Conservation (phyloP, 1,284 basidiomycete genomes). For the Malassezia cuniculi region DNA sequence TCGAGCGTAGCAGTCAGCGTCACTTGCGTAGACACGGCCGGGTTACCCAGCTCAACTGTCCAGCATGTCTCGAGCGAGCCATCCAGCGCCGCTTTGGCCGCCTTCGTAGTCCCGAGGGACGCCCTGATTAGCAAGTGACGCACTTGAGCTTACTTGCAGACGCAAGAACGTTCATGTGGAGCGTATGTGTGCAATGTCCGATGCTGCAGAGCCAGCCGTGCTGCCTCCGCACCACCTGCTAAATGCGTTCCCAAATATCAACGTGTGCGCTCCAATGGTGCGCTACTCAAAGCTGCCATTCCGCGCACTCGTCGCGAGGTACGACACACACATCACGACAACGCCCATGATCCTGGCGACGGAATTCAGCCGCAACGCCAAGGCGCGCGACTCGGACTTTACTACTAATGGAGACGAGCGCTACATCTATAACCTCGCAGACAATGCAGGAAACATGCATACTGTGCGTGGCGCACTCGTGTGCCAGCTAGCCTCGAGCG, state of each 20-base stretch:
- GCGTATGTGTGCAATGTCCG: background rate
- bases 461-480: slow-evolving; percentile 49
- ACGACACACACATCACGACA: slow-evolving; percentile 53
- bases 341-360: slow-evolving; percentile 54
- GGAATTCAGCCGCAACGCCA: slow-evolving; percentile 52
- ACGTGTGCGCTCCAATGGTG: slow-evolving; percentile 49
- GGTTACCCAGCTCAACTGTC: slow-evolving; percentile 9
- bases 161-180: slow-evolving; percentile 3
- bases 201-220: slow-evolving; percentile 8
- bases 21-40: background rate
- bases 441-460: too few relatives aligned
- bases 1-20: background rate
- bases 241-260: slow-evolving; percentile 23
- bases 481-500: slow-evolving; percentile 53
- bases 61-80: slow-evolving; percentile 10
- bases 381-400: slow-evolving; percentile 52
- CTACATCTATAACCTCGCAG: slow-evolving; percentile 49
- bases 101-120: slow-evolving; percentile 6
- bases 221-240: slow-evolving; percentile 26
- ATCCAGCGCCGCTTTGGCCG: slow-evolving; percentile 3
- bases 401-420: slow-evolving; percentile 50
- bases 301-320: slow-evolving; percentile 51
- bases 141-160: background rate
- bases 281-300: slow-evolving; percentile 54
- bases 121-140: slow-evolving; percentile 4